These are phyloP conservation scores for Erodium trifolium DNA, from an alignment of 441 rosid genomes.

Conservation along the genomic window DNA sequence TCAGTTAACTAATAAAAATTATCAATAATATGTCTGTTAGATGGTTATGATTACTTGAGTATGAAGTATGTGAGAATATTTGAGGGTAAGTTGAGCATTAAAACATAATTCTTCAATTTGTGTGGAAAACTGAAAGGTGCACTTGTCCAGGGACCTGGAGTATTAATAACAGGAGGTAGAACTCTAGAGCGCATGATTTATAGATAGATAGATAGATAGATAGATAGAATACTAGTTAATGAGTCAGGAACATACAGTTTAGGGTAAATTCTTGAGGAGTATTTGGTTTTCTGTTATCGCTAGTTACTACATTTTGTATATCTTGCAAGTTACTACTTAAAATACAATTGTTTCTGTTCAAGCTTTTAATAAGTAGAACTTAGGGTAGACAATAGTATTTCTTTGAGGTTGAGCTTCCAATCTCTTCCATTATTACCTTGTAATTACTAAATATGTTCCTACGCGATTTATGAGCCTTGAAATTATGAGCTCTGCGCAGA, in stretches of 20 bases:
- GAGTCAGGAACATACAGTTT: neutral
- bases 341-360: neutral
- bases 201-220: neutral
- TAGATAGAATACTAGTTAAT: neutral
- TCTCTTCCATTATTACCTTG: slow-evolving; percentile 3
- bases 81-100: neutral
- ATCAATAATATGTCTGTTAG: neutral
- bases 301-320: neutral
- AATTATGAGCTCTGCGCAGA: neutral
- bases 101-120: neutral
- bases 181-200: neutral
- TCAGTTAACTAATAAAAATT: neutral
- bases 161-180: no score
- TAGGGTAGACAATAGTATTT: neutral
- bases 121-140: neutral
- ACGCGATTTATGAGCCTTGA: neutral
- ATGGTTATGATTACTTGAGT: neutral
- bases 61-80: neutral
- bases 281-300: neutral
- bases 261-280: neutral
- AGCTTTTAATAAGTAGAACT: neutral
- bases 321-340: neutral
- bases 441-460: neutral
- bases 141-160: neutral
- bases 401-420: neutral